Conservation (phyloP, 495 filamentous ascomycete genomes). For the Pyrenula aspistea region DNA sequence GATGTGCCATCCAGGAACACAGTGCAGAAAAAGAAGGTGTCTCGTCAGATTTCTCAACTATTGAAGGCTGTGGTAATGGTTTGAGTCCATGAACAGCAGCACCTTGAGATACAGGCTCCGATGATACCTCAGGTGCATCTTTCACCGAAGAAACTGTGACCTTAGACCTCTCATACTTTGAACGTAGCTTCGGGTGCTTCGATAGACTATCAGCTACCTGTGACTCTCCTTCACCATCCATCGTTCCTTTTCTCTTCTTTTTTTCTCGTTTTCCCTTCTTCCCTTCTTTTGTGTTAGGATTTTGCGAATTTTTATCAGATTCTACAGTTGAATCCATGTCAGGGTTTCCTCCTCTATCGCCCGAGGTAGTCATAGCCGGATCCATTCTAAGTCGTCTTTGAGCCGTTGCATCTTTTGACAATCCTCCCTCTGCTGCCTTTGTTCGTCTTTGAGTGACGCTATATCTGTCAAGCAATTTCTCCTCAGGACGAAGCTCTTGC, state of each 20-base stretch:
- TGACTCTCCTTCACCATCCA: neutral
- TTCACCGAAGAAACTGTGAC: conserved; percentile 11
- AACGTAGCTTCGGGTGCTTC: conserved; percentile 30
- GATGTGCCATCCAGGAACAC: conserved; percentile 61
- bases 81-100: conserved; percentile 54
- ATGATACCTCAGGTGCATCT: conserved; percentile 12
- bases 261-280: conserved; percentile 2
- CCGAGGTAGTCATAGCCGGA: neutral
- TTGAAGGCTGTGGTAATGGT: conserved; percentile 66
- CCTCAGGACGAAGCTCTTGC: neutral
- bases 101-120: conserved; percentile 17
- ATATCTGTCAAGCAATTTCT: neutral
- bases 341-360: too few species aligned
- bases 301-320: too few species aligned
- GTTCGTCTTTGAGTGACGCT: neutral
- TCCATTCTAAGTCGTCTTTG: neutral
- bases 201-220: neutral
- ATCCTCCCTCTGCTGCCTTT: neutral
- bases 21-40: conserved; percentile 33
- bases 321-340: too few species aligned
- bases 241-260: conserved; percentile 1
- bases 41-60: conserved; percentile 37
- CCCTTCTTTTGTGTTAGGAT: neutral
- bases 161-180: conserved; percentile 33
- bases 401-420: neutral